phyloP scores from a whole-genome alignment of 345 rosid genomes.

The Eutrema heterophyllum region DNA sequence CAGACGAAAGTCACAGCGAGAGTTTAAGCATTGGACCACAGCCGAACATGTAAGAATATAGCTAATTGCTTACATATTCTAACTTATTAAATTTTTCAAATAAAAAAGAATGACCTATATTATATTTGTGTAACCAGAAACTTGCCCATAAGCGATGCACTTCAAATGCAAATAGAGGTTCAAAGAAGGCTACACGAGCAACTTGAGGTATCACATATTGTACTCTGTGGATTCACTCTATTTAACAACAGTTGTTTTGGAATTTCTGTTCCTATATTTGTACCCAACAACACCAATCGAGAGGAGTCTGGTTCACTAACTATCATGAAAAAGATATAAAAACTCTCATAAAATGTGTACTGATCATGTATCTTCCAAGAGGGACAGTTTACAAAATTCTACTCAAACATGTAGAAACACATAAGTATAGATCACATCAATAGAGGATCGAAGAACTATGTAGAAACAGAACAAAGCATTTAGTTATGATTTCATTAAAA shows the following conservation, averaged over 20 bases:
- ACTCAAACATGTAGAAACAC: neutral
- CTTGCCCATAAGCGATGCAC: slow-evolving; percentile 66
- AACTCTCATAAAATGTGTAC: neutral
- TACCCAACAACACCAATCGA: neutral
- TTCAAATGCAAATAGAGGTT: slow-evolving; percentile 87
- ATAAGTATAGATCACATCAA: slow-evolving; percentile 31
- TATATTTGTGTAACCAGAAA: slow-evolving; percentile 44
- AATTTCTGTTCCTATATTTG: neutral
- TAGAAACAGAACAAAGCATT: slow-evolving; percentile 18
- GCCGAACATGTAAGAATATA: slow-evolving; percentile 57
- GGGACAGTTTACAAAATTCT: neutral
- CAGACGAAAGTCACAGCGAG: slow-evolving; percentile 46
- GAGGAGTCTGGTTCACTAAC: neutral
- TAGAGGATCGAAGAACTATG: slow-evolving; percentile 42
- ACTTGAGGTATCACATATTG: slow-evolving; percentile 59
- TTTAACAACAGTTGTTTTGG: neutral
- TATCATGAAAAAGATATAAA: neutral
- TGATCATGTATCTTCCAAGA: neutral
- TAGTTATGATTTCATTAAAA: slow-evolving; percentile 20
- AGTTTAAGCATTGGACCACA: slow-evolving; percentile 57
- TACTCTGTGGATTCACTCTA: neutral
- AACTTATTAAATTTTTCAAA: neutral
- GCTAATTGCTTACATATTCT: neutral
- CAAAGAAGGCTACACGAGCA: slow-evolving; percentile 89
- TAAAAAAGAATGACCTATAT: neutral